Percentiles rank a stretch among this genome's conserved stretches.
These are phyloP conservation scores for Boeremia exigua DNA, from an alignment of 2,329 filamentous ascomycete species.

Conservation along the genomic window DNA sequence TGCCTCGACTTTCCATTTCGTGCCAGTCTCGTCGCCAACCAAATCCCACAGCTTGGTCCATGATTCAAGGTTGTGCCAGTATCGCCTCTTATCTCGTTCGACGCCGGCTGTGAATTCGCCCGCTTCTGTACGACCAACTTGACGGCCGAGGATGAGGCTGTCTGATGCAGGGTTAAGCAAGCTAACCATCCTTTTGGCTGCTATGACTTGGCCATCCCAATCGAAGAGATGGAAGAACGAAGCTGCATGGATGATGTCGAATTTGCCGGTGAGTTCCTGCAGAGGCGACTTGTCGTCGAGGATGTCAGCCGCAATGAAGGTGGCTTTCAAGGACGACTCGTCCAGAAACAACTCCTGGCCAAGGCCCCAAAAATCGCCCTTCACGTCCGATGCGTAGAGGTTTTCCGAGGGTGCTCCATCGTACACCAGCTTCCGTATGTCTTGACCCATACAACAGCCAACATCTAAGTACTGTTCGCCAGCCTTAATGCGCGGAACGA, in stretches of 20 bases:
- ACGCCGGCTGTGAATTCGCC: slow-evolving; percentile 29
- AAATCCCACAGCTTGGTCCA: slow-evolving; percentile 49
- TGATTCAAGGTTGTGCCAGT: slow-evolving; percentile 46
- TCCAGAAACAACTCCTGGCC: slow-evolving; percentile 55
- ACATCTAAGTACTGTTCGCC: slow-evolving; percentile 50
- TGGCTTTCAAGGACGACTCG: slow-evolving; percentile 51
- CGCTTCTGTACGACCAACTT: slow-evolving; percentile 43
- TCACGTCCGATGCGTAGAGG: slow-evolving; percentile 51
- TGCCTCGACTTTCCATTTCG: slow-evolving; percentile 45
- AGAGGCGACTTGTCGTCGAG: slow-evolving; percentile 40
- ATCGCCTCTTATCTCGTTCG: slow-evolving; percentile 32
- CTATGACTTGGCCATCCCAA: slow-evolving; percentile 48
- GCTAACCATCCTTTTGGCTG: slow-evolving; percentile 39
- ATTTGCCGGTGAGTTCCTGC: slow-evolving; percentile 45
- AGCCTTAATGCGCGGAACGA: slow-evolving; percentile 43
- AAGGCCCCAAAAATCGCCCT: slow-evolving; percentile 57
- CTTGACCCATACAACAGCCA: slow-evolving; percentile 55
- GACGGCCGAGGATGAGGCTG: slow-evolving; percentile 49
- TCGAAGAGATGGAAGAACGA: slow-evolving; percentile 55
- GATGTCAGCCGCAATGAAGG: slow-evolving; percentile 61
- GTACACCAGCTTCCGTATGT: slow-evolving; percentile 52
- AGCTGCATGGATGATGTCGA: slow-evolving; percentile 51
- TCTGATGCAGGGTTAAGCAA: slow-evolving; percentile 44
- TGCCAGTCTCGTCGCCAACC: slow-evolving; percentile 47
- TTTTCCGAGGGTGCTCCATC: slow-evolving; percentile 52